Evolutionary conservation across 1,284 basidiomycete genomes (phyloP).

Genomic region (Ceratobasidium sp.): DNA sequence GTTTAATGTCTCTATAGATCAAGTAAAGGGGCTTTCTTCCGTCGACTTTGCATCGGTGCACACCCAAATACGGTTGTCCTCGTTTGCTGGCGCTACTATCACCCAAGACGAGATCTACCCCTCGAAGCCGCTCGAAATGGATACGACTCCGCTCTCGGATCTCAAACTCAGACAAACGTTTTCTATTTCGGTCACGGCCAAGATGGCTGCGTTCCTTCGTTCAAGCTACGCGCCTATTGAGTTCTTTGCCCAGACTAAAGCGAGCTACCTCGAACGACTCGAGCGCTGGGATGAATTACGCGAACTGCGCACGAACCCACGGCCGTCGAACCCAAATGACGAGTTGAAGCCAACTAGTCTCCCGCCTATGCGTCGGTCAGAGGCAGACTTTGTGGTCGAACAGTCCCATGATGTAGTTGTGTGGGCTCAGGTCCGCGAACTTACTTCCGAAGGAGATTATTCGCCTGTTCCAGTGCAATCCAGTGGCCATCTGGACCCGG

Average conservation of each 20-base stretch:
- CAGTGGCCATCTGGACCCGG: slow-evolving; percentile 82
- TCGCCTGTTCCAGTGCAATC: slow-evolving; percentile 85
- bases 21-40: slow-evolving; percentile 86
- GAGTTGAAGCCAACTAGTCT: slow-evolving; percentile 57
- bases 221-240: slow-evolving; percentile 86
- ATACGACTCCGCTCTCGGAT: slow-evolving; percentile 76
- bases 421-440: slow-evolving; percentile 88
- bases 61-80: slow-evolving; percentile 84
- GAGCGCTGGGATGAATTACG: slow-evolving; percentile 93
- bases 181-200: slow-evolving; percentile 79
- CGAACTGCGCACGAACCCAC: slow-evolving; percentile 66
- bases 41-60: slow-evolving; percentile 88
- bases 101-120: slow-evolving; percentile 82
- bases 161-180: slow-evolving; percentile 85
- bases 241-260: slow-evolving; percentile 84
- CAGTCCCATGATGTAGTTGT: slow-evolving; percentile 91
- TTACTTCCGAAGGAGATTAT: slow-evolving; percentile 88
- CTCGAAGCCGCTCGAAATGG: slow-evolving; percentile 80
- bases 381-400: slow-evolving; percentile 90
- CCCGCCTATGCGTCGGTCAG: slow-evolving; percentile 87
- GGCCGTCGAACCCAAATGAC: slow-evolving; percentile 27
- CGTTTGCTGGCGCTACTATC: slow-evolving; percentile 75
- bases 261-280: slow-evolving; percentile 86
- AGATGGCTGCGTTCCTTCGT: slow-evolving; percentile 78
- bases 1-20: slow-evolving; percentile 86